Conservation (phyloP, 2,329 filamentous ascomycete species). For the Erysiphe pisi region DNA sequence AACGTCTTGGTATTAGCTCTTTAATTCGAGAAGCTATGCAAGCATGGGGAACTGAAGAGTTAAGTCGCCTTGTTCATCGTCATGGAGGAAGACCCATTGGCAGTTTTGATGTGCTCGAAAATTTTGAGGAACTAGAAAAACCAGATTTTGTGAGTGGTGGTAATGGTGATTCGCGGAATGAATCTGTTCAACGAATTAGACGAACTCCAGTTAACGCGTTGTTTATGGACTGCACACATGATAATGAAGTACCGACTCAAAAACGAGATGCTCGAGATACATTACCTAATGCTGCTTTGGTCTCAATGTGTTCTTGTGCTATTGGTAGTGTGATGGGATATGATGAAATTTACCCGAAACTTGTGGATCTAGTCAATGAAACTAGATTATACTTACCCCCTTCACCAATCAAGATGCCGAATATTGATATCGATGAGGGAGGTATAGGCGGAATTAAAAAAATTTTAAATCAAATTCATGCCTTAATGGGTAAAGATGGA, state of each 20-base stretch:
- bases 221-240: constrained; percentile 99
- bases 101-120: constrained; percentile 89
- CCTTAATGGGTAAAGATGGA: constrained; percentile 85
- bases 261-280: constrained; percentile 92
- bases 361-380: constrained; percentile 89
- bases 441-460: constrained; percentile 89
- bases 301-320: constrained; percentile 90
- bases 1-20: constrained; percentile 78
- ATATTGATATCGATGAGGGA: constrained; percentile 58
- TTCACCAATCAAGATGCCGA: constrained; percentile 55
- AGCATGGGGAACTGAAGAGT: constrained; percentile 85
- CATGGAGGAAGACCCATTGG: constrained; percentile 92
- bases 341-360: constrained; percentile 85
- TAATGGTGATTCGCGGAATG: constrained; percentile 35
- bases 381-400: constrained; percentile 70
- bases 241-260: constrained; percentile 92
- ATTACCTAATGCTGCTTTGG: constrained; percentile 81
- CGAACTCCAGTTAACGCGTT: constrained; percentile 83
- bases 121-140: constrained; percentile 50
- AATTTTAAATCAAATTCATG: constrained; percentile 87
- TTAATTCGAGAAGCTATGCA: constrained; percentile 98
- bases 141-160: constrained; percentile 34
- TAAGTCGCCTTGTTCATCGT: constrained; percentile 84
- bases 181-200: constrained; percentile 66
- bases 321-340: constrained; percentile 97